Conservation (phyloP, 2,329 filamentous ascomycete genomes). For the Pseudogymnoascus sp. region DNA sequence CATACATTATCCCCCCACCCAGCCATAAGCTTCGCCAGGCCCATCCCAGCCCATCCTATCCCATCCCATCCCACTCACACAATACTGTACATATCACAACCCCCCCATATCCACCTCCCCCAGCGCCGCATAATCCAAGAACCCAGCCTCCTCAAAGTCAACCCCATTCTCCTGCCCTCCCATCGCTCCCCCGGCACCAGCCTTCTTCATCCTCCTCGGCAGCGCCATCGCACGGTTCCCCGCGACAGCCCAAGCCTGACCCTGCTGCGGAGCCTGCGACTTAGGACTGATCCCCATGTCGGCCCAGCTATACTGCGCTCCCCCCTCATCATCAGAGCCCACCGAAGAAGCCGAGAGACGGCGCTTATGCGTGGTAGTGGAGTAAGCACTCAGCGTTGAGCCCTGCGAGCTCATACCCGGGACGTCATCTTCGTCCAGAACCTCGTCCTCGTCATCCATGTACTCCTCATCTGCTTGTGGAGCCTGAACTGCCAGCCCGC, state of each 20-base stretch:
- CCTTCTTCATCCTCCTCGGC: conserved; percentile 17
- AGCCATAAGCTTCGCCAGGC: not conserved
- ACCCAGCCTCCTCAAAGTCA: conserved; percentile 63
- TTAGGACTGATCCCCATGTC: conserved; percentile 4
- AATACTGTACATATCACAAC: conserved; percentile 3
- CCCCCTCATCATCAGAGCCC: conserved; percentile 14
- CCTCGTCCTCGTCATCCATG: conserved; percentile 34
- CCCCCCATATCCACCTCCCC: conserved; percentile 28
- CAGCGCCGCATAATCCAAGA: conserved; percentile 41
- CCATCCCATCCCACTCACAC: not conserved
- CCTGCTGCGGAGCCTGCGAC: conserved; percentile 9
- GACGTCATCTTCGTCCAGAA: conserved; percentile 24
- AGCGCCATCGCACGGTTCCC: conserved; percentile 27
- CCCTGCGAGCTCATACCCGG: conserved; percentile 24
- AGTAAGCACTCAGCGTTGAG: conserved; percentile 7
- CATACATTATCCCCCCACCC: not conserved
- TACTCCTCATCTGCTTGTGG: conserved; percentile 30
- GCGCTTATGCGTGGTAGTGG: not conserved
- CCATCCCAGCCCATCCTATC: not conserved
- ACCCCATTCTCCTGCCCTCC: conserved; percentile 41
- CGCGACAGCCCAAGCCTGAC: conserved; percentile 28
- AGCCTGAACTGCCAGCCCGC: conserved; percentile 55
- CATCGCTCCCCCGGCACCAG: conserved; percentile 21
- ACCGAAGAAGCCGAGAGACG: not conserved
- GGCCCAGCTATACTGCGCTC: not conserved